A percentile compares a stretch with the other conserved stretches of the same genome.
Evolutionary conservation across 371 early-diverging fungal species (phyloP).

Genomic region (Mortierella polycephala): DNA sequence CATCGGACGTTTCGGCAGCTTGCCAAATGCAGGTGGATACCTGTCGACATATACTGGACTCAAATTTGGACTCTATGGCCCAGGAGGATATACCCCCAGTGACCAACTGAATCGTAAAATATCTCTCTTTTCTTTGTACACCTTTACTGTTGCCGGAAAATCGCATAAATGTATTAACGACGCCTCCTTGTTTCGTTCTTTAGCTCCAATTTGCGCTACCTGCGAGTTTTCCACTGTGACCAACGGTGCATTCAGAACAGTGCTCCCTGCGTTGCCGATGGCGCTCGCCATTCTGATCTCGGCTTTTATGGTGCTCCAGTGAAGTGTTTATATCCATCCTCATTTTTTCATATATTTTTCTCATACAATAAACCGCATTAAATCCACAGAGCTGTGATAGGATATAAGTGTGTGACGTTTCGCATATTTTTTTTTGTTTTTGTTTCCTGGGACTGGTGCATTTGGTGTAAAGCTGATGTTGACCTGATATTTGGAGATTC

Average conservation of each 20-base stretch:
- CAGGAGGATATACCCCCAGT: constrained; percentile 14
- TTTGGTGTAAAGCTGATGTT: too few species aligned
- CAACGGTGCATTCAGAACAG: constrained; percentile 11
- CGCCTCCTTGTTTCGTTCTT: not conserved
- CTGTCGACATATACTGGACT: constrained; percentile 21
- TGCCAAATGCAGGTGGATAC: constrained; percentile 24
- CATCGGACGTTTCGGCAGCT: constrained; percentile 19
- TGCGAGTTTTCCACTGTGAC: constrained; percentile 25
- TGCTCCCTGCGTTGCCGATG: constrained; percentile 8
- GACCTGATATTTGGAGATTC: not conserved
- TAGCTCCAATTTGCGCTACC: constrained; percentile 36
- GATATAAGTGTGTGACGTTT: too few species aligned
- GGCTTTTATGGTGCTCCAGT: constrained; percentile 5
- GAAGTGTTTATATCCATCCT: not conserved
- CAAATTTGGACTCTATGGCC: constrained; percentile 38
- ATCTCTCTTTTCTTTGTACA: not conserved
- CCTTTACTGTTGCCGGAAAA: not conserved
- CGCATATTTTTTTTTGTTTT: too few species aligned
- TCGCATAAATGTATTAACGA: not conserved
- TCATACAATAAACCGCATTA: too few species aligned
- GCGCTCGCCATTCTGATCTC: constrained; percentile 2
- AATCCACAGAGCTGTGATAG: too few species aligned
- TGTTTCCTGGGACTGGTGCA: too few species aligned
- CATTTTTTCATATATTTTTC: not conserved
- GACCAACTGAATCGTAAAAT: constrained; percentile 22